A percentile compares a stretch with the other conserved stretches of the same genome.
Evolutionary conservation across 371 early-diverging fungal species (phyloP).

Genomic region (Phascolomyces articulosus): DNA sequence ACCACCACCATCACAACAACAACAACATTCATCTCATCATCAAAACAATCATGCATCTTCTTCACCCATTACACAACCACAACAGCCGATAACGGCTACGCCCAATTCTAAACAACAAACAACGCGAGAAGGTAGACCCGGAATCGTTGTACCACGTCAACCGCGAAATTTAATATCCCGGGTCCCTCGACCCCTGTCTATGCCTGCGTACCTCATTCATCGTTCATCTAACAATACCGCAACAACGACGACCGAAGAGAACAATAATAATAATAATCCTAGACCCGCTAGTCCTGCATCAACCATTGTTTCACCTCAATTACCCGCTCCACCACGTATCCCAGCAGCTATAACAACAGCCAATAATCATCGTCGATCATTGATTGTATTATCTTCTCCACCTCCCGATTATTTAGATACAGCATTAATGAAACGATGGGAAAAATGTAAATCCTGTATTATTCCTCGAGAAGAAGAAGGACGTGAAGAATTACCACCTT

Average conservation of each 20-base stretch:
- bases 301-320: background rate
- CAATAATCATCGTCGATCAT: constrained; percentile 7
- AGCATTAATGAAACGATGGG: constrained; percentile 25
- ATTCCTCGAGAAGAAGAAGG: constrained; percentile 42
- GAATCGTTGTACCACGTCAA: constrained; percentile 7
- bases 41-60: background rate
- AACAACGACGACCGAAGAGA: background rate
- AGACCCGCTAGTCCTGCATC: constrained; percentile 8
- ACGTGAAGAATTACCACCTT: constrained; percentile 40
- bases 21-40: no score
- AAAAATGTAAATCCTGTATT: constrained; percentile 36
- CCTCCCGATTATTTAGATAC: constrained; percentile 28
- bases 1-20: constrained; percentile 1
- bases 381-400: constrained; percentile 10
- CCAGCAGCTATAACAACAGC: background rate
- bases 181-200: constrained; percentile 13
- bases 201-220: constrained; percentile 11
- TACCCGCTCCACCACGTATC: no score
- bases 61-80: background rate
- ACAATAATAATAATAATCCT: background rate
- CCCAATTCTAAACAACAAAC: background rate
- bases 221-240: background rate
- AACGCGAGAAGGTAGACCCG: constrained; percentile 8
- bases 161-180: constrained; percentile 12
- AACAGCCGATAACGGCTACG: background rate